Evolutionary conservation across 441 rosid species (phyloP).

Genomic region (Geranium incanum): DNA sequence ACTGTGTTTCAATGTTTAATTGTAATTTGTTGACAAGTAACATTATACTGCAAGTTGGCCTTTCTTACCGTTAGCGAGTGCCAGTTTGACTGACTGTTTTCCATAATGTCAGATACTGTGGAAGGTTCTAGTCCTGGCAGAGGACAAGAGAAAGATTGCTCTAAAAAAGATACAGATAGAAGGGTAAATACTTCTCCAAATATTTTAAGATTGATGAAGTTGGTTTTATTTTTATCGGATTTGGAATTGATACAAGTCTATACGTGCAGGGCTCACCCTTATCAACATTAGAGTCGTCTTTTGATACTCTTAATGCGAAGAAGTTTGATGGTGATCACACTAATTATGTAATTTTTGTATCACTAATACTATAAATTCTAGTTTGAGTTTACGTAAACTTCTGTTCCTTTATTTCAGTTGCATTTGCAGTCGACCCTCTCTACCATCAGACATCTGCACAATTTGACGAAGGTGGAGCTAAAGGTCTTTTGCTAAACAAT

Average conservation of each 20-base stretch:
- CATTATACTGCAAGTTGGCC: not conserved
- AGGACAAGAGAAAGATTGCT: conserved; percentile 42
- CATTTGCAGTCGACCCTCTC: conserved; percentile 90
- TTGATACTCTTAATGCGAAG: conserved; percentile 76
- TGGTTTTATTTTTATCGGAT: conserved; percentile 8
- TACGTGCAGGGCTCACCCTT: conserved; percentile 68
- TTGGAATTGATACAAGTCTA: conserved; percentile 24
- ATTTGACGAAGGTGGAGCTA: conserved; percentile 97
- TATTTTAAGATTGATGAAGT: not conserved
- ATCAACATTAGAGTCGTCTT: conserved; percentile 72
- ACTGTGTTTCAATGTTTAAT: not conserved
- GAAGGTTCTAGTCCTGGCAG: conserved; percentile 39
- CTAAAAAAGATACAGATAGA: conserved; percentile 55
- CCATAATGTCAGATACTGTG: conserved; percentile 32
- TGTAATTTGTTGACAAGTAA: not conserved
- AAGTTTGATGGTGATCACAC: conserved; percentile 67
- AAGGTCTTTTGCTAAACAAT: conserved; percentile 77
- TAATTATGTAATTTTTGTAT: conserved; percentile 16
- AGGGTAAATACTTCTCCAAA: conserved; percentile 41
- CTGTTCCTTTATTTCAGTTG: conserved; percentile 41
- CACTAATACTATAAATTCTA: conserved; percentile 15
- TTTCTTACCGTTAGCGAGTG: not conserved
- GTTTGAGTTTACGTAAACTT: conserved; percentile 17
- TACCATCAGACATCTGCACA: conserved; percentile 96
- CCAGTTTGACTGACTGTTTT: conserved; percentile 16